Conservation (phyloP, 768 basidiomycete genomes). For the Mycena albidolilacea region DNA sequence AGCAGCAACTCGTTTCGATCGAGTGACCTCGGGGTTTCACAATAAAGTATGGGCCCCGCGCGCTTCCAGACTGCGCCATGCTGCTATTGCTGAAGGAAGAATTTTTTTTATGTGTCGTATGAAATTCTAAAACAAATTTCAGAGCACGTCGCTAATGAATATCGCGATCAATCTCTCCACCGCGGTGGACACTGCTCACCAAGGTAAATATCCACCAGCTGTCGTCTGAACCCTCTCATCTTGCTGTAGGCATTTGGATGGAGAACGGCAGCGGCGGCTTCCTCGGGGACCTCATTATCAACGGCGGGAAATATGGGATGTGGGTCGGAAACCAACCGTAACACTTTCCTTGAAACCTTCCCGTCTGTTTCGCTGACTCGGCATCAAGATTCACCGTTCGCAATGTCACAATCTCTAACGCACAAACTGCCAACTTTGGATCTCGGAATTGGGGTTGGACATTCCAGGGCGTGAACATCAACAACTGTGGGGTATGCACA, state of each 20-base stretch:
- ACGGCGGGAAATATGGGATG: conserved; percentile 76
- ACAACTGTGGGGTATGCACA: conserved; percentile 53
- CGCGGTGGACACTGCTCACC: conserved; percentile 72
- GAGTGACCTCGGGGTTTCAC: conserved; percentile 68
- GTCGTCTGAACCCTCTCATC: conserved; percentile 45
- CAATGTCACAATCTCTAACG: conserved; percentile 71
- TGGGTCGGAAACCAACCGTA: conserved; percentile 86
- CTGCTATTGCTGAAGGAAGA: no score
- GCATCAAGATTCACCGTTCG: conserved; percentile 60
- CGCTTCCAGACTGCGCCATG: background rate
- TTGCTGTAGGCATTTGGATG: conserved; percentile 70
- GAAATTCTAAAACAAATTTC: background rate
- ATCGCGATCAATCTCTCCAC: conserved; percentile 81
- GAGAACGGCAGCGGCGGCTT: conserved; percentile 81
- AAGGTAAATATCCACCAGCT: conserved; percentile 60
- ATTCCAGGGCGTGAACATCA: conserved; percentile 58
- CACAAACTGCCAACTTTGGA: conserved; percentile 60
- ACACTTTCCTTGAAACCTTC: conserved; percentile 47
- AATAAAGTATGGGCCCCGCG: background rate
- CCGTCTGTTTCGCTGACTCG: conserved; percentile 80
- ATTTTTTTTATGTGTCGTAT: background rate
- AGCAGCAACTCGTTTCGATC: conserved; percentile 78
- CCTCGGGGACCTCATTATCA: conserved; percentile 68
- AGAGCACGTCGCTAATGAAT: conserved; percentile 78
- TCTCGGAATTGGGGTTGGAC: conserved; percentile 70